Evolutionary conservation across 208 protist genomes (phyloP).

Genomic region (Acanthamoeba culbertsoni): DNA sequence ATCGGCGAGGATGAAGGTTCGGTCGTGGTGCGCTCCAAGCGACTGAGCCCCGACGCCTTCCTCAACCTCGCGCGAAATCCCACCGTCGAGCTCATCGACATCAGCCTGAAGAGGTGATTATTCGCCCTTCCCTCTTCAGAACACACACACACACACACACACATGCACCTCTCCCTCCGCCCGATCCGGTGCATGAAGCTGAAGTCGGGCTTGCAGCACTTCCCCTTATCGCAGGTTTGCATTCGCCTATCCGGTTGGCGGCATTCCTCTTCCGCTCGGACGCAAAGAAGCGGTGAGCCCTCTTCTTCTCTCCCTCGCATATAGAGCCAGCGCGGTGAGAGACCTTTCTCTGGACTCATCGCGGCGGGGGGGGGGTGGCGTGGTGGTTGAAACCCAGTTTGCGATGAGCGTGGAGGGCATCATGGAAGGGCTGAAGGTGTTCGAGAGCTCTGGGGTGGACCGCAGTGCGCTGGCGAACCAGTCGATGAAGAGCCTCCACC

Average conservation of each 20-base stretch:
- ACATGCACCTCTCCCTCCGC: too few species aligned
- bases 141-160: background rate
- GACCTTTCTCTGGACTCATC: background rate
- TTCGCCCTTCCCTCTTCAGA: background rate
- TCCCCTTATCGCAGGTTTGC: constrained; percentile 20
- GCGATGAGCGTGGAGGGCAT: constrained; percentile 39
- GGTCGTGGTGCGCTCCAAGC: background rate
- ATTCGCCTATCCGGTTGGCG: background rate
- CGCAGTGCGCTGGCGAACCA: background rate
- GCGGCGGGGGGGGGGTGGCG: too few species aligned
- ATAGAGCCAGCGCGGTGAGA: background rate
- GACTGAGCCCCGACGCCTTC: background rate
- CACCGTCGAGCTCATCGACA: background rate
- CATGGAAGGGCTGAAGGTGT: constrained; percentile 38
- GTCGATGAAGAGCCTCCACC: background rate
- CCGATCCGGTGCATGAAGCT: too few species aligned
- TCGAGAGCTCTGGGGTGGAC: constrained; percentile 18
- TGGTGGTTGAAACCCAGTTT: background rate
- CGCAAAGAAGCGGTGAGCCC: background rate
- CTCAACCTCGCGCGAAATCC: background rate
- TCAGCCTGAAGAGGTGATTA: background rate
- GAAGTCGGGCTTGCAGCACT: background rate
- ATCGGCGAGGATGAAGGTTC: background rate
- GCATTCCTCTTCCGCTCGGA: constrained; percentile 10
- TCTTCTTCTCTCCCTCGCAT: background rate